Conservation (phyloP, 306 rosid genomes). For the Parietaria judaica region DNA sequence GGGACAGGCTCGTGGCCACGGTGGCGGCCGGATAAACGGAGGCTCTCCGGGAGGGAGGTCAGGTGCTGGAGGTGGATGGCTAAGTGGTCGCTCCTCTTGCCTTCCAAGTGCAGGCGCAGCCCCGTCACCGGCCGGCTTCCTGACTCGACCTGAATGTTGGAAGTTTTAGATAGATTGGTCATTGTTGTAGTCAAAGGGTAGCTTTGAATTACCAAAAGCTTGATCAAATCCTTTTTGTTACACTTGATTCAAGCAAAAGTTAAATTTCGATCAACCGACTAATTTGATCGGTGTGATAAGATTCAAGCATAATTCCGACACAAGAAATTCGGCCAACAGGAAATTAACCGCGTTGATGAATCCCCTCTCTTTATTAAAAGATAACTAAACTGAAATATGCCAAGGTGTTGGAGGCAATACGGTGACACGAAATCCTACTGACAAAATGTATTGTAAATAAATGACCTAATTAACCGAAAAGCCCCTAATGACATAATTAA, state of each 20-base stretch:
- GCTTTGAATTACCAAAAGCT: background rate
- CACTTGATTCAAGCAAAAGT: background rate
- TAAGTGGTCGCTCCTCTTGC: slow-evolving; percentile 56
- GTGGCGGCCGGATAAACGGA: slow-evolving; percentile 53
- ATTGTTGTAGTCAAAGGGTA: no score
- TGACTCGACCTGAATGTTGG: slow-evolving; percentile 52
- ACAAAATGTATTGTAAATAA: no score
- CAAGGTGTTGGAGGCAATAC: no score
- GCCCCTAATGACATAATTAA: no score
- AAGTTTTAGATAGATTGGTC: slow-evolving; percentile 1
- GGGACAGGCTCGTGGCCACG: slow-evolving; percentile 37
- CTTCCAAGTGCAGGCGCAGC: slow-evolving; percentile 73
- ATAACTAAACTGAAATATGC: no score
- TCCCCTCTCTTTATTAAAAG: no score
- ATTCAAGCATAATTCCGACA: no score
- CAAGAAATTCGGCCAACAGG: no score
- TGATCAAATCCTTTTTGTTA: background rate
- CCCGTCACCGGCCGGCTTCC: slow-evolving; percentile 76
- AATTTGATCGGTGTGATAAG: no score
- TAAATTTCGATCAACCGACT: background rate
- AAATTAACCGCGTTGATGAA: no score
- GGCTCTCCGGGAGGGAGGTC: slow-evolving; percentile 45
- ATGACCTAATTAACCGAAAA: no score
- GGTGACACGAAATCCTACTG: no score
- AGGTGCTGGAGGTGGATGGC: slow-evolving; percentile 94